Conservation (phyloP, 2,329 filamentous ascomycete genomes). For the Neopestalotiopsis sp. region DNA sequence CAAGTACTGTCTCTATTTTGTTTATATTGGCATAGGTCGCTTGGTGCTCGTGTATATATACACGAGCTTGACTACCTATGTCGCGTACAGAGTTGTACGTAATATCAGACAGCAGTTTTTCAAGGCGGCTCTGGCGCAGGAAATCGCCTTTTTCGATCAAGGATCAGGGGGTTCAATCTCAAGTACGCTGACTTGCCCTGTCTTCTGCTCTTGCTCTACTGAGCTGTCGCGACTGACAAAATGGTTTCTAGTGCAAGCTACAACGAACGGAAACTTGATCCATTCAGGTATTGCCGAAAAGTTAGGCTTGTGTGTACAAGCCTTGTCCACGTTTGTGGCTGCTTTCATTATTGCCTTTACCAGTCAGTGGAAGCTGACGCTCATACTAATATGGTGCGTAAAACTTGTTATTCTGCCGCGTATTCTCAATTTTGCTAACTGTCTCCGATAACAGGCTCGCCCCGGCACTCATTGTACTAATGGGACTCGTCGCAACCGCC, state of each 20-base stretch:
- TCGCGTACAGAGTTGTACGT: constrained; percentile 49
- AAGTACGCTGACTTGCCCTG: not conserved
- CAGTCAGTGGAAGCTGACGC: constrained; percentile 50
- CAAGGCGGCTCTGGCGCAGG: constrained; percentile 45
- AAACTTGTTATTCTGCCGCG: not conserved
- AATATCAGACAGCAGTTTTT: constrained; percentile 46
- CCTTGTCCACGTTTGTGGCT: constrained; percentile 42
- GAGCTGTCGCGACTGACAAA: not conserved
- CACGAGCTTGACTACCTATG: constrained; percentile 44
- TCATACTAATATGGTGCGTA: constrained; percentile 36
- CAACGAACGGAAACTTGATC: constrained; percentile 50
- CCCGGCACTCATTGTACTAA: constrained; percentile 18
- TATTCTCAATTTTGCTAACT: not conserved
- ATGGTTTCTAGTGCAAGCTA: constrained; percentile 36
- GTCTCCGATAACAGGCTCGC: constrained; percentile 6
- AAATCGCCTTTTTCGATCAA: constrained; percentile 46
- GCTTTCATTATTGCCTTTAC: constrained; percentile 46
- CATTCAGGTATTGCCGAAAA: constrained; percentile 48
- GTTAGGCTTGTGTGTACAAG: constrained; percentile 45
- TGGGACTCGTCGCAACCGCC: constrained; percentile 8
- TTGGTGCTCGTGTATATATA: constrained; percentile 31
- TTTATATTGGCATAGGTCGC: constrained; percentile 33
- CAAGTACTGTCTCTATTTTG: constrained; percentile 30
- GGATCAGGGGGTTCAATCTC: constrained; percentile 37
- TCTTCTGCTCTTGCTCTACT: not conserved